Conservation (phyloP, 1,284 basidiomycete species). For the Testicularia cyperi region DNA sequence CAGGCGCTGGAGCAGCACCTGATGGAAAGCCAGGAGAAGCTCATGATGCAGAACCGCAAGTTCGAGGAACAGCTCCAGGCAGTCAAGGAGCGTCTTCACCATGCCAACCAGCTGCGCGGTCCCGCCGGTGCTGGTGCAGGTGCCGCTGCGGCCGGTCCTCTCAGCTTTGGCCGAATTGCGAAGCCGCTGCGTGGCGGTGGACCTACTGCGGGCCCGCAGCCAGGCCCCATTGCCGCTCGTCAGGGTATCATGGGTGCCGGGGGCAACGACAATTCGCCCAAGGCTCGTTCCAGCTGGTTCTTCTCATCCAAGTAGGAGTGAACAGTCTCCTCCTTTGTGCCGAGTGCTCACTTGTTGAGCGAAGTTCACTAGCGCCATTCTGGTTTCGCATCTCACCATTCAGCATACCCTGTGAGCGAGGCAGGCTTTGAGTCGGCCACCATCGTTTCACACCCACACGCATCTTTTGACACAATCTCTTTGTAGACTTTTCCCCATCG, state of each 20-base stretch:
- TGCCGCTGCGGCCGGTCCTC: constrained; percentile 63
- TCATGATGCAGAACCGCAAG: constrained; percentile 89
- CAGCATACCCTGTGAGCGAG: no score
- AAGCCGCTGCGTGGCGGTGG: constrained; percentile 88
- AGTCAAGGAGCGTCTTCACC: constrained; percentile 85
- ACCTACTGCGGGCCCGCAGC: constrained; percentile 36
- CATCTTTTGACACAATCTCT: no score
- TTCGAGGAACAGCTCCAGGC: constrained; percentile 89
- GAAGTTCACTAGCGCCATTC: no score
- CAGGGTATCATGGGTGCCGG: constrained; percentile 20
- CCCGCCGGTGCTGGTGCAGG: constrained; percentile 17
- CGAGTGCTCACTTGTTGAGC: not conserved
- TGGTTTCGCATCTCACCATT: no score
- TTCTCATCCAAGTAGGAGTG: constrained; percentile 49
- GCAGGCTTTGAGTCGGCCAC: no score
- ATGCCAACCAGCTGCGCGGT: constrained; percentile 74
- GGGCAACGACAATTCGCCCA: constrained; percentile 39
- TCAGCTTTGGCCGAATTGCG: constrained; percentile 89
- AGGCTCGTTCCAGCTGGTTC: constrained; percentile 49
- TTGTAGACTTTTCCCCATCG: no score
- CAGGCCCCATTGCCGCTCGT: constrained; percentile 26
- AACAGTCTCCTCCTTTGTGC: no score
- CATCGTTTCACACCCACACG: no score
- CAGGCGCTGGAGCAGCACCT: constrained; percentile 76
- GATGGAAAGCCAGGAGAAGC: constrained; percentile 86